phyloP scores from a whole-genome alignment of 805 yeast species.

The Blastobotrys peoriensis region DNA sequence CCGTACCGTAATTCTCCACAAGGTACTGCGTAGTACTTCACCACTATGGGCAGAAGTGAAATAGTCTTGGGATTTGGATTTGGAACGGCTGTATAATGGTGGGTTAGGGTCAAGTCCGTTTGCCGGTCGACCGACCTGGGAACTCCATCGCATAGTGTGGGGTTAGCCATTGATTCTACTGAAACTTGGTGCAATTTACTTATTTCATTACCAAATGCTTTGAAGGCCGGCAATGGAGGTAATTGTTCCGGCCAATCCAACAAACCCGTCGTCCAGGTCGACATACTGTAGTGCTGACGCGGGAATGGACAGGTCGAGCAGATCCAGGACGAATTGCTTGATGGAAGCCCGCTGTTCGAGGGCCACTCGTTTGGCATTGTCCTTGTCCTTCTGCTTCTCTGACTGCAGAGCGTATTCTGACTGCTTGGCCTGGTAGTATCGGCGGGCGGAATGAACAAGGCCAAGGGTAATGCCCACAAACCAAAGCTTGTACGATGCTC shows the following conservation, averaged over 20 bases:
- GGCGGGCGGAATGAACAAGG: slow-evolving; percentile 52
- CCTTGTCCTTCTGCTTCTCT: slow-evolving; percentile 37
- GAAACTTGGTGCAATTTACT: too few relatives aligned
- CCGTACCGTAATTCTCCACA: too few relatives aligned
- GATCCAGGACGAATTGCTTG: slow-evolving; percentile 69
- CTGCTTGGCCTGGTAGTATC: slow-evolving; percentile 39
- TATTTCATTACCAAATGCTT: slow-evolving; percentile 64
- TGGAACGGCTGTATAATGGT: too few relatives aligned
- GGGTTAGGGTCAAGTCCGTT: too few relatives aligned
- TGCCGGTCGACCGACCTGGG: too few relatives aligned
- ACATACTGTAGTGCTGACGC: slow-evolving; percentile 57
- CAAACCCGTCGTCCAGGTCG: slow-evolving; percentile 65
- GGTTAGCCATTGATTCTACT: too few relatives aligned
- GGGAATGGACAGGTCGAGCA: slow-evolving; percentile 70
- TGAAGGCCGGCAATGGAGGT: slow-evolving; percentile 75
- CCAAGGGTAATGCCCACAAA: slow-evolving; percentile 61
- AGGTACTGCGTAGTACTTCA: too few relatives aligned
- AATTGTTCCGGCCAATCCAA: slow-evolving; percentile 78
- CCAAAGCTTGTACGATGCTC: slow-evolving; percentile 70
- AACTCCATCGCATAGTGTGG: too few relatives aligned
- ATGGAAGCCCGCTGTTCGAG: slow-evolving; percentile 44
- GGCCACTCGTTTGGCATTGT: slow-evolving; percentile 34
- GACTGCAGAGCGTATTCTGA: slow-evolving; percentile 32
- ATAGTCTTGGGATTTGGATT: too few relatives aligned
- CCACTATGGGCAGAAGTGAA: too few relatives aligned